A percentile compares a stretch with the other conserved stretches of the same genome.
phyloP scores from a whole-genome alignment of 345 rosid genomes.

The Camelina sativa region DNA sequence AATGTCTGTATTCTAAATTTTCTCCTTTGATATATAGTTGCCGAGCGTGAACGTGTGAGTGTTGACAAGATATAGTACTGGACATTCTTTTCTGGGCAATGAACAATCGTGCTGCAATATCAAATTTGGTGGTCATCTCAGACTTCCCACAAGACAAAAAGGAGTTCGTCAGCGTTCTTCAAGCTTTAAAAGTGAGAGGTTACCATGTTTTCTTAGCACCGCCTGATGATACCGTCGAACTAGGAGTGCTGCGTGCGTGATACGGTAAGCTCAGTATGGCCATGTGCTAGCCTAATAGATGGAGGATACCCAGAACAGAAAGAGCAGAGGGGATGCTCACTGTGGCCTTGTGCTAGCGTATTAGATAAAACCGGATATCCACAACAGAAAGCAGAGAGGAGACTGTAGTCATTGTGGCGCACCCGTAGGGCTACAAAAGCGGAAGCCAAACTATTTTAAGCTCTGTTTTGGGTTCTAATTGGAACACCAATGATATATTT shows the following conservation, averaged over 20 bases:
- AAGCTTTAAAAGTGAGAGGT: neutral
- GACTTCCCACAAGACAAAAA: no score
- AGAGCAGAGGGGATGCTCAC: neutral
- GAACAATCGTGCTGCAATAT: no score
- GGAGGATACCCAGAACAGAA: neutral
- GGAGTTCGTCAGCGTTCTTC: neutral
- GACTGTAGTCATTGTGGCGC: neutral
- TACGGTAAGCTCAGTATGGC: neutral
- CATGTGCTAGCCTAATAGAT: neutral
- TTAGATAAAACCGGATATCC: no score
- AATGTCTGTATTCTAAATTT: no score
- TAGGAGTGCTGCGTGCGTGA: neutral
- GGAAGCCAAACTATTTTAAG: neutral
- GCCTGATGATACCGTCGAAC: neutral
- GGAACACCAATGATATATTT: no score
- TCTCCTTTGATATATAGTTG: no score
- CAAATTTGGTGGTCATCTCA: no score
- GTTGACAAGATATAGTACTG: no score
- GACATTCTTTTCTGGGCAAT: no score
- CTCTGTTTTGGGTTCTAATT: no score
- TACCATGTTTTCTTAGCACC: neutral
- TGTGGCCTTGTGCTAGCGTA: no score
- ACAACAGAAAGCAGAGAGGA: neutral
- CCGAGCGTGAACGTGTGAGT: no score
- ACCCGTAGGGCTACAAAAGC: neutral